Evolutionary conservation across 2,329 filamentous ascomycete genomes (phyloP).

Genomic region (Blumeria hordei): DNA sequence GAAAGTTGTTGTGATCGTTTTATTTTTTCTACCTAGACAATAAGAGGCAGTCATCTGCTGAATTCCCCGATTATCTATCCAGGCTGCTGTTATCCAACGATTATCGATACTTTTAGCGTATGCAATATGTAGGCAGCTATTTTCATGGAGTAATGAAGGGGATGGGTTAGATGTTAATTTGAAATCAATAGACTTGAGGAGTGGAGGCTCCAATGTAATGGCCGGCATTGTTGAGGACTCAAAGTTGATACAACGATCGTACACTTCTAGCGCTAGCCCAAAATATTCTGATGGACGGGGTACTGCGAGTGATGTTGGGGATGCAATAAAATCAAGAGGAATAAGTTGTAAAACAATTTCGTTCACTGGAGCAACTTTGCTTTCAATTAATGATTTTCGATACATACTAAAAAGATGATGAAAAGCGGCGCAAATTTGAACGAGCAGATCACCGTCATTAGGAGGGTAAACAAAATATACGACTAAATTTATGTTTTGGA

Average conservation of each 20-base stretch:
- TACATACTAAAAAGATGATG: constrained; percentile 46
- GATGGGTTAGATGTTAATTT: constrained; percentile 44
- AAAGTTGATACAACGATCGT: constrained; percentile 45
- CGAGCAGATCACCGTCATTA: constrained; percentile 31
- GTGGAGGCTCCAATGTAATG: constrained; percentile 44
- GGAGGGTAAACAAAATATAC: constrained; percentile 56
- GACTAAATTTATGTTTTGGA: constrained; percentile 34
- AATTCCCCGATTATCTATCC: constrained; percentile 55
- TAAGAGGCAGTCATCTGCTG: constrained; percentile 53
- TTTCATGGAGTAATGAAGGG: constrained; percentile 50
- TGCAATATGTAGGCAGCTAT: constrained; percentile 56
- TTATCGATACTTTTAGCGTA: constrained; percentile 56
- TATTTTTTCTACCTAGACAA: constrained; percentile 37
- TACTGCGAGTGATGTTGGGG: constrained; percentile 35
- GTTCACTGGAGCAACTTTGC: constrained; percentile 23
- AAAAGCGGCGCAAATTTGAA: constrained; percentile 51
- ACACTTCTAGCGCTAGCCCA: constrained; percentile 47
- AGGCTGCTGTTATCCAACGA: constrained; percentile 55
- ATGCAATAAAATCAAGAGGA: constrained; percentile 42
- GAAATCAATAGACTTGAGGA: constrained; percentile 53
- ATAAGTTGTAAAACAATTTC: constrained; percentile 61
- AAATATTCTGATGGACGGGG: constrained; percentile 33
- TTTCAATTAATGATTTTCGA: constrained; percentile 24
- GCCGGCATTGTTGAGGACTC: constrained; percentile 37
- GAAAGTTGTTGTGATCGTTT: constrained; percentile 26